phyloP scores from a whole-genome alignment of 345 rosid species.

The Combretum micranthum region DNA sequence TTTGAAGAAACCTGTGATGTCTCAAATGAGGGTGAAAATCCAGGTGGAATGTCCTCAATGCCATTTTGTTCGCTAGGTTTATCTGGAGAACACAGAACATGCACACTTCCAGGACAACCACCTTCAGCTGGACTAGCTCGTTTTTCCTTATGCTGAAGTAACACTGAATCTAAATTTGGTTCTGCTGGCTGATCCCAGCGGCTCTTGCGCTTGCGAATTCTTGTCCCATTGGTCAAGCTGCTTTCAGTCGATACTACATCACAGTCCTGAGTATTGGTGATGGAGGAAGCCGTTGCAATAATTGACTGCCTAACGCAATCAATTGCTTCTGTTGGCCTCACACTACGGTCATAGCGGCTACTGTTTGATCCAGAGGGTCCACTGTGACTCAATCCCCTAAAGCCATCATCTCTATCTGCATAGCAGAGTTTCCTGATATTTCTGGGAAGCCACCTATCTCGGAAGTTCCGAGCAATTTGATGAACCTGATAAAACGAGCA shows the following conservation, averaged over 20 bases:
- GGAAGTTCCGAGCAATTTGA: conserved; percentile 82
- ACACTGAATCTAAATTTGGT: conserved; percentile 17
- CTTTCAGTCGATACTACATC: conserved; percentile 29
- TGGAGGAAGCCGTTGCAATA: conserved; percentile 25
- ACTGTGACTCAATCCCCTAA: conserved; percentile 31
- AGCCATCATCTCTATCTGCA: conserved; percentile 54
- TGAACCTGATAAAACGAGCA: conserved; percentile 58
- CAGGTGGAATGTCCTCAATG: conserved; percentile 76
- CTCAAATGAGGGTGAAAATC: conserved; percentile 52
- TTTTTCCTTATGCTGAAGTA: conserved; percentile 24
- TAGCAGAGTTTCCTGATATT: conserved; percentile 44
- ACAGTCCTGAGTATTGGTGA: conserved; percentile 34
- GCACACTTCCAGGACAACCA: neutral
- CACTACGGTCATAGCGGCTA: conserved; percentile 39
- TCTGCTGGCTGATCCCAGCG: conserved; percentile 93
- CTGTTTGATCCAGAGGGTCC: conserved; percentile 38
- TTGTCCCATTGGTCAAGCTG: conserved; percentile 24
- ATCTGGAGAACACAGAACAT: conserved; percentile 15
- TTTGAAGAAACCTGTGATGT: conserved; percentile 24
- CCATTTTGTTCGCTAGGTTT: conserved; percentile 24
- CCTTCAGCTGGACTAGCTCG: too few relatives aligned
- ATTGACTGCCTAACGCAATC: conserved; percentile 26
- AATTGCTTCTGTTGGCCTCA: conserved; percentile 44
- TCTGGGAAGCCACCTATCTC: conserved; percentile 87
- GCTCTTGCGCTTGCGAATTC: conserved; percentile 82